phyloP scores from a whole-genome alignment of 192 early-diverging fungal species.

The Ambispora gerdemannii region DNA sequence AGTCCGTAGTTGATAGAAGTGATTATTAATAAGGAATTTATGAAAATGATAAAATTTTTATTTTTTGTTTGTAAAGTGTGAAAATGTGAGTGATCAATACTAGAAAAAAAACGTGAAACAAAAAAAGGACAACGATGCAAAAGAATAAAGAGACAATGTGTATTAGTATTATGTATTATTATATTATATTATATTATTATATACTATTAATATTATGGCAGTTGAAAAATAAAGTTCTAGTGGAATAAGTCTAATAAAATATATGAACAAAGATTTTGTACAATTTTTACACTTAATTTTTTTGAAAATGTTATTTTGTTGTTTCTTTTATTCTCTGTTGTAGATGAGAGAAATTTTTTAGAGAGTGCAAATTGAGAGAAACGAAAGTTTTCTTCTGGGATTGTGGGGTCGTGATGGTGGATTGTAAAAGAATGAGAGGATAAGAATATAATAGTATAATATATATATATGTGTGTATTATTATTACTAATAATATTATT shows the following conservation, averaged over 20 bases:
- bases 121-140: conserved; percentile 5
- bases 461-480: neutral
- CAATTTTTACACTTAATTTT: conserved; percentile 33
- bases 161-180: too few species aligned
- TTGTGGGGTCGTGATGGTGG: neutral
- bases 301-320: neutral
- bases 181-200: too few species aligned
- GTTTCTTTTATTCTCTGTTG: neutral
- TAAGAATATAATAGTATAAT: neutral
- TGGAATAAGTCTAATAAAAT: conserved; percentile 26
- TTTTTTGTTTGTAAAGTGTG: conserved; percentile 2
- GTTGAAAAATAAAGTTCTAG: conserved; percentile 19
- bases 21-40: neutral
- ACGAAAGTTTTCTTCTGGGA: conserved; percentile 1
- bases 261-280: conserved; percentile 34
- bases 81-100: neutral
- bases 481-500: too few species aligned
- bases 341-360: conserved; percentile 9
- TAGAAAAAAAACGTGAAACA: neutral
- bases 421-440: neutral
- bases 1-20: neutral
- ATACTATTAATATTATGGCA: too few species aligned
- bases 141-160: neutral
- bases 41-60: conserved; percentile 12
- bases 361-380: conserved; percentile 18